Evolutionary conservation across 176 grass and related monocot genomes (phyloP), one percentile per base, ranked within the genome.

Genomic region (Musa beccarii): DNA sequence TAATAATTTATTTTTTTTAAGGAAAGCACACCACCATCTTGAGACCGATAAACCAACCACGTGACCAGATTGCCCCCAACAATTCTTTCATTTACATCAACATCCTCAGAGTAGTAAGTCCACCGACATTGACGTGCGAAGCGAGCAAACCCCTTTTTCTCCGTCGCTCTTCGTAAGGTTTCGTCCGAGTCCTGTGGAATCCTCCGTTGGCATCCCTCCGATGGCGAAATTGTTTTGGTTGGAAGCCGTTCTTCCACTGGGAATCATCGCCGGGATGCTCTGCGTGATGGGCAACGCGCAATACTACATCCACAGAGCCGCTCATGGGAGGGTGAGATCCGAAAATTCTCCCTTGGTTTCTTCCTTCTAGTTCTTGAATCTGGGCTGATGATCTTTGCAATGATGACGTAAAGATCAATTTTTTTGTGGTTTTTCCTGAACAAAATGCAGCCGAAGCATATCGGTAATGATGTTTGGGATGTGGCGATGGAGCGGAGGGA

Each of bases 211-310:
- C 9, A 51, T 19, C 7, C 17, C 63, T 65, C 76, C 34, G 66
- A 99, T 94, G 95, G 88, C 76, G 51, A 82, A 90, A 34, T 55
- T 99, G 13, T 88, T 90, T 71, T 99, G 95, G 95, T 70, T 99
- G 71, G 95, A 99, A 82, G 95, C 95, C 5, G 71, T 99, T 13
- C 86, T 99, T 51, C 95, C 95, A 53, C 88, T 99, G 63, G 95
- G 86, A 22, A 93, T 99, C 88, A 99, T 99, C 82, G 95, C 79
- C 16, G 95, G 88, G 49, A 89, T 99, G 88, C 84, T 99, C 69
- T 93, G 83, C 90, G 88, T 94, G 85, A 99, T 99, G 95, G 90
- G 95, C 59, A 99, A 99, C 84, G 88, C 84, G 26, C 95, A 93
- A 81, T 99, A 99, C 80, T 99, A 82, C 90, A 94, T 99, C 84